Evolutionary conservation across 2,329 filamentous ascomycete species (phyloP).

Genomic region (Diaporthe citriasiana): DNA sequence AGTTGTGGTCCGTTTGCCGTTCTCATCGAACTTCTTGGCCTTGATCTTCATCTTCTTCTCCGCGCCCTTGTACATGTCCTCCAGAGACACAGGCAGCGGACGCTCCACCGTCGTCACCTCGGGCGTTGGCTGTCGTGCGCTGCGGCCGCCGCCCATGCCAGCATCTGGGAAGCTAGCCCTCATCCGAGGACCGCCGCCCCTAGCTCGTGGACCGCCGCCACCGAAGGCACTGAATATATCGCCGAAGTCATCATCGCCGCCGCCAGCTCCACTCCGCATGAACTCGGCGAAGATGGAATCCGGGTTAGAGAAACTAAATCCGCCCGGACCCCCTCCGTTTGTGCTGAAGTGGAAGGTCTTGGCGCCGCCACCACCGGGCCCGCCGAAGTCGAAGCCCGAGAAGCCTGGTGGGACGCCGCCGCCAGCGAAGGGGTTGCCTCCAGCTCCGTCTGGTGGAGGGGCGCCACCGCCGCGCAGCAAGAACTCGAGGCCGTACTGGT

Average conservation of each 20-base stretch:
- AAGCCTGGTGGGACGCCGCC: conserved; percentile 70
- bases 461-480: conserved; percentile 83
- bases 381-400: conserved; percentile 64
- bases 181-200: conserved; percentile 52
- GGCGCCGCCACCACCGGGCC: conserved; percentile 60
- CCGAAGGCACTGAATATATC: conserved; percentile 70
- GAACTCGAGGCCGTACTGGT: conserved; percentile 94
- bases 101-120: conserved; percentile 94
- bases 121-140: conserved; percentile 71
- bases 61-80: conserved; percentile 88
- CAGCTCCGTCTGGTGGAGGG: conserved; percentile 72
- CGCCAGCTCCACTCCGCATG: conserved; percentile 69
- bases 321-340: conserved; percentile 65
- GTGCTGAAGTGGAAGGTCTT: conserved; percentile 77
- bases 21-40: conserved; percentile 91
- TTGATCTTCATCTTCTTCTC: conserved; percentile 99
- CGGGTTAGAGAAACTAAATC: conserved; percentile 88
- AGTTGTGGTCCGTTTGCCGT: conserved; percentile 85
- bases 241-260: conserved; percentile 62
- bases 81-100: conserved; percentile 82
- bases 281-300: conserved; percentile 90
- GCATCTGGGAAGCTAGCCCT: conserved; percentile 57
- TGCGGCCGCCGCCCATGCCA: conserved; percentile 45
- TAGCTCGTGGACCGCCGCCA: conserved; percentile 56
- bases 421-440: conserved; percentile 73